A percentile compares a stretch with the other conserved stretches of the same genome.
These are phyloP conservation scores for Monilinia aucupariae DNA, from an alignment of 2,329 filamentous ascomycete species.

Conservation along the genomic window DNA sequence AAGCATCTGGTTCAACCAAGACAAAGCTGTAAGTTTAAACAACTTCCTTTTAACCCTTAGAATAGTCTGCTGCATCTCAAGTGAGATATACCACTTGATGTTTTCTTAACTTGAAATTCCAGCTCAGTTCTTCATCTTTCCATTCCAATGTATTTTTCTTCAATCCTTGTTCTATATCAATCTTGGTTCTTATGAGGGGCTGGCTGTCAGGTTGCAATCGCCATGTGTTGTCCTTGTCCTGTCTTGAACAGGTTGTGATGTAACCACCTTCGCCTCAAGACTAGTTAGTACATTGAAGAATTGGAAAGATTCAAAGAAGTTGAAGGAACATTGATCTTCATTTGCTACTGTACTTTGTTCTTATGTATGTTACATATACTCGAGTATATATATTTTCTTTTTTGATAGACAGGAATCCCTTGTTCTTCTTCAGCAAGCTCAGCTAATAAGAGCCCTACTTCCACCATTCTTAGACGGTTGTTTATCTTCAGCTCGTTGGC, in stretches of 20 bases:
- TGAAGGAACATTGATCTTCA: not conserved
- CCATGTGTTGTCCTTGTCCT: not conserved
- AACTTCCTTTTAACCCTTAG: not conserved
- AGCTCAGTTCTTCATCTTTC: not conserved
- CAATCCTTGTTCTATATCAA: not conserved
- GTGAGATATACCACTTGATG: not conserved
- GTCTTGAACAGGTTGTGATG: not conserved
- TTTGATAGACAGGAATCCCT: slow-evolving; percentile 6
- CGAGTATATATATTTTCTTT: no score
- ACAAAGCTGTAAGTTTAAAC: not conserved
- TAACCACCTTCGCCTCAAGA: not conserved
- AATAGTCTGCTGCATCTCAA: not conserved
- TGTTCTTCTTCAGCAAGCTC: not conserved
- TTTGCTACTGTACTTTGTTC: not conserved
- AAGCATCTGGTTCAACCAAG: no score
- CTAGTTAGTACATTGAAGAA: not conserved
- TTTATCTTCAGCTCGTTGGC: no score
- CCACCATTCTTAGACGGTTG: no score
- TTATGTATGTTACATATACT: no score
- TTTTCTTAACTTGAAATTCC: no score
- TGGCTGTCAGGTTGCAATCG: not conserved
- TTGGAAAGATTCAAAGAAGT: not conserved
- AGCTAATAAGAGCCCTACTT: not conserved
- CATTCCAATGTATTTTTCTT: not conserved
- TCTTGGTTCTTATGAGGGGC: not conserved